Conservation (phyloP, 768 basidiomycete genomes). For the Auricularia heimuer region DNA sequence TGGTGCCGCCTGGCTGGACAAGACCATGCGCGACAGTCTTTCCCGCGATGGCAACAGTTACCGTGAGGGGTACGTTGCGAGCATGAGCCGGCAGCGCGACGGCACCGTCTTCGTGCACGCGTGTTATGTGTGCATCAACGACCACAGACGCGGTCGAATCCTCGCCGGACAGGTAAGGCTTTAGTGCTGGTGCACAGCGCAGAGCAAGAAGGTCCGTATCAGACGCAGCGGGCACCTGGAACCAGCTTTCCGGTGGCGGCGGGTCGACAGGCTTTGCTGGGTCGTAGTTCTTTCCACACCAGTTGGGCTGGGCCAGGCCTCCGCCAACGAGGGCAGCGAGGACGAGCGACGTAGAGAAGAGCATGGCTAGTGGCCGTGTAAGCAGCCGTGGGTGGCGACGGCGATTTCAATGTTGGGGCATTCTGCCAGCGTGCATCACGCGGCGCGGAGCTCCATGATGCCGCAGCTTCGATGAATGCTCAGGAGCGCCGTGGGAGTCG, state of each 20-base stretch:
- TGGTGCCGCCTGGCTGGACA: background rate
- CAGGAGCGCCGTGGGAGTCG: too few species aligned
- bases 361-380: background rate
- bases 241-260: conserved; percentile 39
- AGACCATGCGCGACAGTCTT: background rate
- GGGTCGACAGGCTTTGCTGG: background rate
- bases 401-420: too few species aligned
- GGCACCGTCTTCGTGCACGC: background rate
- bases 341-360: background rate
- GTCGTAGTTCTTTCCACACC: background rate
- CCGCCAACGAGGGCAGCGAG: background rate
- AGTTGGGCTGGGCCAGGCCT: background rate
- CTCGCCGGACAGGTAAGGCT: conserved; percentile 45
- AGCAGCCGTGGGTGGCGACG: background rate
- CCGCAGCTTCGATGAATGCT: too few species aligned
- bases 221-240: conserved; percentile 29
- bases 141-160: conserved; percentile 41
- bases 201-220: conserved; percentile 41
- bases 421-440: background rate
- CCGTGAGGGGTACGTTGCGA: background rate
- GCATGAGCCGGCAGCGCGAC: background rate
- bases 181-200: conserved; percentile 47
- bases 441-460: background rate
- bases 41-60: background rate
- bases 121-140: conserved; percentile 41